Base-by-base conservation (phyloP, 192 early-diverging fungal genomes). In the Chytriomyces sp. region DNA sequence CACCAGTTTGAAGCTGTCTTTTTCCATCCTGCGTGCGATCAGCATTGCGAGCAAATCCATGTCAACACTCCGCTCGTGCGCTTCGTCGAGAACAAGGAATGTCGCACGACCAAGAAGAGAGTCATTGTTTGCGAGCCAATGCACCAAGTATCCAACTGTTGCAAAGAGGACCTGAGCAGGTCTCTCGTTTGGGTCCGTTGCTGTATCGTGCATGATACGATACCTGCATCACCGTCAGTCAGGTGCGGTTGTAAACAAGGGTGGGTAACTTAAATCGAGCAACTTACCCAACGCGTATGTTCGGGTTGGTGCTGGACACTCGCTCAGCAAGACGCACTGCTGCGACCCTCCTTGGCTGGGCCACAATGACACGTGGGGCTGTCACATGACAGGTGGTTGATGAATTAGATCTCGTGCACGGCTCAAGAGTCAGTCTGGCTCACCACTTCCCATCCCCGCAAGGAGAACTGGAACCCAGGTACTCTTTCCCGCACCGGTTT, bases 311-410 rank as follows among this genome's bases (percentile, higher is more conserved):
- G 53, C 20, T 82, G 2, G 89, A 85, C n/a, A 97, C 94, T 65
- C 95, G 94, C 63, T 92, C 88, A 0, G 95, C 89, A 93, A 97
- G 95, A 72, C 92, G 91, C 8, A 96, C 87, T 0, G 96, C 95
- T 6, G 96, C 96, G 20, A 97, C 95, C 66, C 96, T 90, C 61
- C 96, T 89, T 16, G 96, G 96, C 77, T 97, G 95, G 1, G 96
- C 96, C 18, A 97, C 88, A n/a, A 93, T 94, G 60, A 97, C 92
- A 20, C 53, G 53, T 20, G 53, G 53, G 20, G 13, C 20, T 57
- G 0, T 2, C 35, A 35, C 35, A 35, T 35, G 35, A 35, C 35
- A 35, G 35, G 35, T 35, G 35, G 35, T 35, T 35, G 35, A 35
- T 35, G 35, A 35, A 35, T 35, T 35, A 35, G 35, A 35, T 35